Base-by-base conservation (phyloP, 2,329 filamentous ascomycete species). In the Metarhizium robertsii region DNA sequence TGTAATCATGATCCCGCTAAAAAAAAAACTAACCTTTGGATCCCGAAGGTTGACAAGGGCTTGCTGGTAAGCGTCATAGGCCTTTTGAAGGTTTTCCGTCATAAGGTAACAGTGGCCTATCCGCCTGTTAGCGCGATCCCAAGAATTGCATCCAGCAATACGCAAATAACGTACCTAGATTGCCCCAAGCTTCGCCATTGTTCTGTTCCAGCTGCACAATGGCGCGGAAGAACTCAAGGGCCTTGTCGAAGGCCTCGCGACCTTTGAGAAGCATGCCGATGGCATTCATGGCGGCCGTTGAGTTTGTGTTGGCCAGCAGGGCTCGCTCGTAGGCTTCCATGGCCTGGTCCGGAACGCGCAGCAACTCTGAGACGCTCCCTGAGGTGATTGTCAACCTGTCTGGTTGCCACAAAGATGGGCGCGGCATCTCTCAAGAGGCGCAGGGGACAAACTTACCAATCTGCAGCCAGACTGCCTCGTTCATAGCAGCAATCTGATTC, bases 61-160 rank as follows among this genome's bases (percentile, higher is more conserved):
- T 68, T 95, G 90, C 69, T 99, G 94, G 69, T 99, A 99, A 1
- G 94, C 92, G 36, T 90, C 89, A 66, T 99, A 99, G 1, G 94
- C 94, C 67, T 97, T 91, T 72, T 97, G 94, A 38, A 97, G 75
- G 66, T 96, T 92, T 67, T 99, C 94, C 83, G 96, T 95, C 94
- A 99, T 99, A 30, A 99, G 79, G 69, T 92, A 95, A 74, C 94
- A 97, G 70, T 97, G 94, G n/a, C 94, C 90, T 92, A 62, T 64
- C 54, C 65, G 58, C 50, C 54, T 53, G 40, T 58, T 46, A 52
- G n/a, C 20, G 32, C 25, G 36, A 38, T 25, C 18, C 20, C 36
- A 43, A 5, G 13, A 32, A 14, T 30, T 51, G 13, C 55, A 69
- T 16, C 38, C n/a, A 10, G 8, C 18, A 79, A 13, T 10, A 51